A percentile compares a stretch with the other conserved stretches of the same genome.
Evolutionary conservation across 2,329 filamentous ascomycete genomes (phyloP).

Genomic region (Verticillium longisporum): DNA sequence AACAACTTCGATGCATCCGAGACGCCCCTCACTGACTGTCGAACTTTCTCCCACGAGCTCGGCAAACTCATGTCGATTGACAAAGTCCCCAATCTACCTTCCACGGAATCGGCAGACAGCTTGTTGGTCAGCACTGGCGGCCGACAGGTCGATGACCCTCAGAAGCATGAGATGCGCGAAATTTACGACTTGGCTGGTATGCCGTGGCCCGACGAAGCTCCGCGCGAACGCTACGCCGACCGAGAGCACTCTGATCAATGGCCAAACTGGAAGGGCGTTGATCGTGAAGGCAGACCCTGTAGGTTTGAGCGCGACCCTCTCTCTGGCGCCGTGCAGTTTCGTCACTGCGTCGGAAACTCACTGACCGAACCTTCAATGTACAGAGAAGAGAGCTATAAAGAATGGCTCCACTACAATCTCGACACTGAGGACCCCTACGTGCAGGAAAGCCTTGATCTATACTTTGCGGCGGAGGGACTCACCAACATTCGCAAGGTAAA

Average conservation of each 20-base stretch:
- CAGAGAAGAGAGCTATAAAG: conserved; percentile 1
- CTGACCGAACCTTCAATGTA: not conserved
- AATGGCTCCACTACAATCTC: conserved; percentile 9
- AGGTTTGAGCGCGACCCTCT: not conserved
- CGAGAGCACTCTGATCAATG: not conserved
- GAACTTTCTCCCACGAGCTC: not conserved
- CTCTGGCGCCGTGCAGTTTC: not conserved
- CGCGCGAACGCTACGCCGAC: not conserved
- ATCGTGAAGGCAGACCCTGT: not conserved
- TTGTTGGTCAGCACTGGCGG: not conserved
- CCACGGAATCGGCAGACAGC: too few species aligned
- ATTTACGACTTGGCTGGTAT: not conserved
- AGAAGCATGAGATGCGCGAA: not conserved
- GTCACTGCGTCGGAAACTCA: not conserved
- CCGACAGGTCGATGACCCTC: not conserved
- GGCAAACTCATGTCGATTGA: not conserved
- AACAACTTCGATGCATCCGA: not conserved
- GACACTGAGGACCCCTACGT: conserved; percentile 4
- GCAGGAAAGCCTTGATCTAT: conserved; percentile 10
- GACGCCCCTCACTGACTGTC: not conserved
- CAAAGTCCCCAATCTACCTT: not conserved
- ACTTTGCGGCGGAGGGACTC: conserved; percentile 11
- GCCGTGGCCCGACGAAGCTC: not conserved
- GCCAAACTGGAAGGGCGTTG: not conserved
- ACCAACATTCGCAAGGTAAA: conserved; percentile 18